Percentiles rank a stretch among this genome's conserved stretches.
These are phyloP conservation scores for Tetracladium maxilliforme DNA, from an alignment of 2,329 filamentous ascomycete species.

Conservation along the genomic window DNA sequence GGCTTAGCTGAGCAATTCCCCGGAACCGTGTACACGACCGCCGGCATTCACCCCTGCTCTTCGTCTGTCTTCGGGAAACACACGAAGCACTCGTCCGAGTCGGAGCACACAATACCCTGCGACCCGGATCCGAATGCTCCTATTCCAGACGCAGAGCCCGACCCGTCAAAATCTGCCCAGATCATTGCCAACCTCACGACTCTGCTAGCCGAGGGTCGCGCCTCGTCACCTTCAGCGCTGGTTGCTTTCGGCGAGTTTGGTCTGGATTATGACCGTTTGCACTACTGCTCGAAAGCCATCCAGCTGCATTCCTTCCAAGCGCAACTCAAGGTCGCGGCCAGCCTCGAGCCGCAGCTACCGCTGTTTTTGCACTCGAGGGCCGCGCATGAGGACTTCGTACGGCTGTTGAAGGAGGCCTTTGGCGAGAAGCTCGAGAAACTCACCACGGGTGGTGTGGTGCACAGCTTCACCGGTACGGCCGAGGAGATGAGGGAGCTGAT, in stretches of 20 bases:
- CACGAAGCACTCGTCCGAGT: conserved; percentile 19
- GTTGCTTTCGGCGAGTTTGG: conserved; percentile 91
- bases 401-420: conserved; percentile 48
- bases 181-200: conserved; percentile 29
- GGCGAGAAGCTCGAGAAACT: conserved; percentile 51
- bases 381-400: conserved; percentile 72
- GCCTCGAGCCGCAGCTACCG: conserved; percentile 59
- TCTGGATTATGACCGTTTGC: conserved; percentile 87
- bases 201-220: conserved; percentile 42
- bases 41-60: conserved; percentile 87
- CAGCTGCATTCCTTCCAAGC: conserved; percentile 76
- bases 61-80: conserved; percentile 61
- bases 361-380: conserved; percentile 88
- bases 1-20: conserved; percentile 60
- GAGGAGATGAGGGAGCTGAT: conserved; percentile 76
- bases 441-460: conserved; percentile 69
- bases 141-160: too few species aligned
- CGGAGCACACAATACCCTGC: conserved; percentile 31
- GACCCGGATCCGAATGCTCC: conserved; percentile 37
- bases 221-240: too few species aligned
- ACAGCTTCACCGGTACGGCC: conserved; percentile 82
- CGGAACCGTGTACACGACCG: conserved; percentile 72
- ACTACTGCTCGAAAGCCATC: conserved; percentile 61
- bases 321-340: conserved; percentile 31
- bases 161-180: too few species aligned